These are phyloP conservation scores for Coemansia sp. DNA, from an alignment of 192 early-diverging fungal species.

Conservation along the genomic window DNA sequence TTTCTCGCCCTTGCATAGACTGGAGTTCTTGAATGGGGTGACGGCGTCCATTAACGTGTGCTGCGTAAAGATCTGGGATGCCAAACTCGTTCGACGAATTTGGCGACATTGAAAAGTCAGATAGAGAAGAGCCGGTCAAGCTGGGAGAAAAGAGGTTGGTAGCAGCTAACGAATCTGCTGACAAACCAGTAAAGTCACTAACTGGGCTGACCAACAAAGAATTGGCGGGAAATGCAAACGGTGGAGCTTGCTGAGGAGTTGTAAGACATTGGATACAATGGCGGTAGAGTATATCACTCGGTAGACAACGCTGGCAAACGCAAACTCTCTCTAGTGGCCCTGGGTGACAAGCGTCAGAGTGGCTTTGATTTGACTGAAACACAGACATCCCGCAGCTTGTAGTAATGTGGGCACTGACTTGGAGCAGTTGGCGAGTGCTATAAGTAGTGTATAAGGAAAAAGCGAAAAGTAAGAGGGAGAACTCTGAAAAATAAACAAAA, in stretches of 20 bases:
- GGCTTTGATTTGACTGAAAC: not conserved
- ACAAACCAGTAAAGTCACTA: not conserved
- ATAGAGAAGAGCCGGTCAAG: not conserved
- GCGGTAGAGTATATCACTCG: not conserved
- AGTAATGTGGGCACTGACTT: not conserved
- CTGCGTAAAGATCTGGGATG: not conserved
- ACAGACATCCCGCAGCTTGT: not conserved
- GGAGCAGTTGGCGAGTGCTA: not conserved
- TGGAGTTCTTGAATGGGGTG: constrained; percentile 17
- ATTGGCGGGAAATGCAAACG: not conserved
- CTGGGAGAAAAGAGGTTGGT: not conserved
- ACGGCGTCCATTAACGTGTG: constrained; percentile 15
- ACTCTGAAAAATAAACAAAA: constrained; percentile 8
- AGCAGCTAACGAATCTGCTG: not conserved
- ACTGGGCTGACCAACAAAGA: not conserved
- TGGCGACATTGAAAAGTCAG: not conserved
- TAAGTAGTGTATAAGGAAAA: not conserved
- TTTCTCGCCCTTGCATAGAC: constrained; percentile 16
- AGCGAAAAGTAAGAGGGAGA: too few relatives aligned
- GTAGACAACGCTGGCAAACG: not conserved
- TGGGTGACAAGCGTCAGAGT: not conserved
- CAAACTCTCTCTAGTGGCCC: not conserved
- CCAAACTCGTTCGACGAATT: not conserved
- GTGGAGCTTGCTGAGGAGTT: not conserved
- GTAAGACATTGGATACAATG: not conserved